phyloP scores from a whole-genome alignment of 2,329 filamentous ascomycete genomes.

The Cladobotryum mycophilum region DNA sequence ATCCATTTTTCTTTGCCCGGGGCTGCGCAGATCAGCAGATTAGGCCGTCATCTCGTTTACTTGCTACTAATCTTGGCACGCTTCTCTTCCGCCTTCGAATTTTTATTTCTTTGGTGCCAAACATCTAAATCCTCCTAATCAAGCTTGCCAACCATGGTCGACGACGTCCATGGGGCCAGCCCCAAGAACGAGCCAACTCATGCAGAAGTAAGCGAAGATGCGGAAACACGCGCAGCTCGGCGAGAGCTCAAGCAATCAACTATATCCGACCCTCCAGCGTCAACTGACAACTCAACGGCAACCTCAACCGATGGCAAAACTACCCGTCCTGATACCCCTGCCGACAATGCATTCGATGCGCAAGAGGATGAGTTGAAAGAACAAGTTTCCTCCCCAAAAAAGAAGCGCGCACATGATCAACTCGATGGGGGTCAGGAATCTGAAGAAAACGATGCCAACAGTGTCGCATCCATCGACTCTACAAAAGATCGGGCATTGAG shows the following conservation, averaged over 20 bases:
- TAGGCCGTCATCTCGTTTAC: neutral
- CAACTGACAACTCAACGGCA: neutral
- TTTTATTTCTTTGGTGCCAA: constrained; percentile 12
- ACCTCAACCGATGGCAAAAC: constrained; percentile 20
- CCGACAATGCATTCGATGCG: constrained; percentile 27
- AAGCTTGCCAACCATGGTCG: constrained; percentile 32
- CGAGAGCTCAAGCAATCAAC: constrained; percentile 59
- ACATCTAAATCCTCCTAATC: constrained; percentile 12
- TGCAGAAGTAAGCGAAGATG: constrained; percentile 47
- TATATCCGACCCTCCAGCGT: constrained; percentile 45
- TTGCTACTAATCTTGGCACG: neutral
- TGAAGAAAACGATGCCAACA: constrained; percentile 37
- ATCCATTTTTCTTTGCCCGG: neutral
- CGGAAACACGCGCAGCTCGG: constrained; percentile 56
- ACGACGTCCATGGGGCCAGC: constrained; percentile 37
- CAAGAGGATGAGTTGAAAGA: constrained; percentile 38
- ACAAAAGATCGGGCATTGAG: constrained; percentile 42
- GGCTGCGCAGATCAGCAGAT: neutral
- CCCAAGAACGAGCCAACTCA: constrained; percentile 30
- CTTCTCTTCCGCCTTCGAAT: neutral
- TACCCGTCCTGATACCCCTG: constrained; percentile 27
- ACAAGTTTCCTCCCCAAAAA: constrained; percentile 55
- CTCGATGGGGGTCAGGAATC: constrained; percentile 44
- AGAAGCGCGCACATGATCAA: constrained; percentile 58
- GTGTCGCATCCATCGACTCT: constrained; percentile 36